A percentile compares a stretch with the other conserved stretches of the same genome.
Conservation (phyloP, 129 eudicot genomes). For the Chrysanthemum lavandulifolium region DNA sequence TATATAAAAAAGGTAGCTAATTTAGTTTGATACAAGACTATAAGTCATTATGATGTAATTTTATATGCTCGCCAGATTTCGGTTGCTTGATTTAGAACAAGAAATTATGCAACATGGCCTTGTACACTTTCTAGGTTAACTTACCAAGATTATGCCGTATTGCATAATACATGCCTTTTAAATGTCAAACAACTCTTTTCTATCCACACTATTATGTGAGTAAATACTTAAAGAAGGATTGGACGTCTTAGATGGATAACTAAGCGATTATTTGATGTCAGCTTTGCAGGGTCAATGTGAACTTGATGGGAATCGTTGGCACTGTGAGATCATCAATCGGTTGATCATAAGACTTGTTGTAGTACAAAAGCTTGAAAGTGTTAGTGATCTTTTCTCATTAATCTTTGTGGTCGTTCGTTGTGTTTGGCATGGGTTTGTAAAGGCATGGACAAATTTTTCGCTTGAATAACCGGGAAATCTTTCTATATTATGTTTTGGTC, state of each 20-base stretch:
- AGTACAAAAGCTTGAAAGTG: conserved; percentile 31
- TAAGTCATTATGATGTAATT: too few species aligned
- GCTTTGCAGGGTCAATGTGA: conserved; percentile 31
- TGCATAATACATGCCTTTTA: too few species aligned
- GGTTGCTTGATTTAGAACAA: too few species aligned
- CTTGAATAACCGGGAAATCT: conserved; percentile 35
- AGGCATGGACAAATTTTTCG: conserved; percentile 26
- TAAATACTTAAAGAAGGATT: background rate
- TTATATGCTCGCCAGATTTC: too few species aligned
- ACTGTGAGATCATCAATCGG: conserved; percentile 27
- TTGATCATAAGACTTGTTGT: conserved; percentile 29
- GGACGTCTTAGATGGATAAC: conserved; percentile 11
- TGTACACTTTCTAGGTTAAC: too few species aligned
- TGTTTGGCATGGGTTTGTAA: conserved; percentile 48
- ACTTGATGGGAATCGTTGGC: conserved; percentile 24
- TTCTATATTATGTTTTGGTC: conserved; percentile 21
- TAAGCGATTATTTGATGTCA: conserved; percentile 22
- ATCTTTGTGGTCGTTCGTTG: conserved; percentile 25
- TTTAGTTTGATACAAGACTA: too few species aligned
- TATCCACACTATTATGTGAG: background rate
- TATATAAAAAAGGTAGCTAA: too few species aligned
- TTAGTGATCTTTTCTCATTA: conserved; percentile 29
- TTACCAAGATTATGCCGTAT: too few species aligned
- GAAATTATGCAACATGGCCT: too few species aligned
- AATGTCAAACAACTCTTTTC: background rate